Percentiles rank a stretch among this genome's conserved stretches.
Evolutionary conservation across 169 alveolate genomes (phyloP).

Genomic region (Neospora caninum): DNA sequence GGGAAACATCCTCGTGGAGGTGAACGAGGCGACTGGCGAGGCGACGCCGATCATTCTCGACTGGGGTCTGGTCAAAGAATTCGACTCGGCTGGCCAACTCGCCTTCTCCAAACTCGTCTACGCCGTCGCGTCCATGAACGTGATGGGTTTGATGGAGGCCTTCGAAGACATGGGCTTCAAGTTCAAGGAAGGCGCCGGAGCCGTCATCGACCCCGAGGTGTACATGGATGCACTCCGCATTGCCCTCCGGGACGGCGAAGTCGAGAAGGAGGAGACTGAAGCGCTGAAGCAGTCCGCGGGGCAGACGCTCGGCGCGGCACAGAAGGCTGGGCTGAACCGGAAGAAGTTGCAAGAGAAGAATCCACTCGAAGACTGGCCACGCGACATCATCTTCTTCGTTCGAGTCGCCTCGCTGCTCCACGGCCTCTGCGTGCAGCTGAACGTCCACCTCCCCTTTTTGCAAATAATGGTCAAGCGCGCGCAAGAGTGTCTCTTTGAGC

Average conservation of each 20-base stretch:
- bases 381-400: constrained; percentile 81
- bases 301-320: constrained; percentile 61
- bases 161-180: constrained; percentile 87
- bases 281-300: constrained; percentile 59
- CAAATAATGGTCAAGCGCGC: constrained; percentile 83
- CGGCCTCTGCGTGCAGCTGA: constrained; percentile 82
- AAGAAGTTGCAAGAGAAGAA: constrained; percentile 67
- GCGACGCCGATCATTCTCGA: constrained; percentile 82
- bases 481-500: constrained; percentile 66
- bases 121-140: constrained; percentile 80
- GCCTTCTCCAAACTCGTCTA: constrained; percentile 84
- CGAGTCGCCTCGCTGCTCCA: constrained; percentile 84
- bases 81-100: constrained; percentile 74
- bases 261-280: constrained; percentile 59
- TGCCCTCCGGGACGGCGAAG: constrained; percentile 71
- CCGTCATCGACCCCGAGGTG: constrained; percentile 82
- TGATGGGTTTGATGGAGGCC: constrained; percentile 84
- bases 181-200: constrained; percentile 74
- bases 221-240: constrained; percentile 83
- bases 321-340: constrained; percentile 55
- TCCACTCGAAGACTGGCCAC: constrained; percentile 85
- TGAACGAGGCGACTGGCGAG: constrained; percentile 60
- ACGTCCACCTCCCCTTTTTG: constrained; percentile 79
- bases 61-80: constrained; percentile 85
- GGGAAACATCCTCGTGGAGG: constrained; percentile 88